Evolutionary conservation across 1,139 yeast species (phyloP).

Genomic region (Debaryomyces coudertii): DNA sequence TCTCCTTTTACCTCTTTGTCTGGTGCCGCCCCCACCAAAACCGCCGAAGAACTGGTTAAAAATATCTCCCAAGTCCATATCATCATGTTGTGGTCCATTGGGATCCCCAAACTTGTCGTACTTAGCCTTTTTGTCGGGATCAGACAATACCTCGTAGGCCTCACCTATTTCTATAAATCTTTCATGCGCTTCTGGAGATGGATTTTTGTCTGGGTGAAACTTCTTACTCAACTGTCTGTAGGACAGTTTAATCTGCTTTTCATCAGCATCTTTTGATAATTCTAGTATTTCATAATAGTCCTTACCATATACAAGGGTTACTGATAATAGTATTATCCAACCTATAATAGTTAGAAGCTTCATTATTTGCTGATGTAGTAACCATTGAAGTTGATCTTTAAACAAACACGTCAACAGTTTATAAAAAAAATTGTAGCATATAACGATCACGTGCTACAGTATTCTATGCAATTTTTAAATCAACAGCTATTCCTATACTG

Average conservation of each 20-base stretch:
- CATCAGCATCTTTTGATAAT: conserved; percentile 66
- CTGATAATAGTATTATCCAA: conserved; percentile 3
- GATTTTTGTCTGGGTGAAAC: conserved; percentile 94
- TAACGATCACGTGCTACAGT: background rate
- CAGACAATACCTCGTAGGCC: conserved; percentile 87
- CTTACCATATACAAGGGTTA: conserved; percentile 14
- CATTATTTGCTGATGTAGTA: conserved; percentile 1
- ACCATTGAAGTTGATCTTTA: background rate
- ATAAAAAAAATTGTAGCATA: background rate
- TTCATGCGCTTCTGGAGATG: conserved; percentile 77
- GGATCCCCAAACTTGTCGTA: conserved; percentile 88
- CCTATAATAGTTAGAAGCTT: background rate
- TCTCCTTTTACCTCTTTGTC: conserved; percentile 48
- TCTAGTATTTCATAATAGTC: conserved; percentile 60
- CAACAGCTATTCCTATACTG: background rate
- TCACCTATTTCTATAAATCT: conserved; percentile 89
- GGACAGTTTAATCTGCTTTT: conserved; percentile 83
- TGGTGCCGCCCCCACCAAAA: conserved; percentile 37
- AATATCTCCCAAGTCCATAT: conserved; percentile 64
- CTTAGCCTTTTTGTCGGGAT: conserved; percentile 67
- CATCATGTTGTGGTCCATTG: conserved; percentile 55
- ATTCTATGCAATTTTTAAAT: background rate
- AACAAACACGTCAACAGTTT: conserved; percentile 12
- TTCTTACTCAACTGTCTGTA: conserved; percentile 82
- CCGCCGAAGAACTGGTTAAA: conserved; percentile 75